Evolutionary conservation across 2,329 filamentous ascomycete species (phyloP).

Genomic region (Dothidotthia symphoricarpi): DNA sequence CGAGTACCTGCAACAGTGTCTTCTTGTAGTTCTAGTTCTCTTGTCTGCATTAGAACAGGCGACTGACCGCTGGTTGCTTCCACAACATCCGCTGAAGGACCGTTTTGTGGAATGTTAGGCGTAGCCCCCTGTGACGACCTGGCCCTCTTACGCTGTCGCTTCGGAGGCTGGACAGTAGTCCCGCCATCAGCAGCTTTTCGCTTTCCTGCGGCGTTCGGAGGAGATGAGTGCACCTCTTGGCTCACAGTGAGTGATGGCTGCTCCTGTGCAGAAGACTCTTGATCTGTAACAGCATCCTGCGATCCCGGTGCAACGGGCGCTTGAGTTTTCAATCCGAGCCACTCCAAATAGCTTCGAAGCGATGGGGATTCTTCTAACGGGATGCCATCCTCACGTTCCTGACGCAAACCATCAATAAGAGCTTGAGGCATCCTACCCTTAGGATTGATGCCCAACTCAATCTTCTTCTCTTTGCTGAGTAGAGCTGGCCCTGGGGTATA

Average conservation of each 20-base stretch:
- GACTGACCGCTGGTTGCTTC: too few species aligned
- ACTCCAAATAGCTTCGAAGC: slow-evolving; percentile 7
- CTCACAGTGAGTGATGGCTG: not conserved
- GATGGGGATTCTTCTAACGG: slow-evolving; percentile 19
- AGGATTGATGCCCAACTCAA: slow-evolving; percentile 23
- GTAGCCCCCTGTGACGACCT: slow-evolving; percentile 1
- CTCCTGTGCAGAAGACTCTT: not conserved
- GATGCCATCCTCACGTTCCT: slow-evolving; percentile 19
- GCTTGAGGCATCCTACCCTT: slow-evolving; percentile 25
- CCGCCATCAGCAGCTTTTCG: slow-evolving; percentile 1
- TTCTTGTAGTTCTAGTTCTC: too few species aligned
- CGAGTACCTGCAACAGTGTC: too few species aligned
- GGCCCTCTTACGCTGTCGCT: slow-evolving; percentile 5
- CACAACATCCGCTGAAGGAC: too few species aligned
- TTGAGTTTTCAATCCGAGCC: too few species aligned
- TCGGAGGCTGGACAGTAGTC: not conserved
- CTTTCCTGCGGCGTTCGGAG: slow-evolving; percentile 1
- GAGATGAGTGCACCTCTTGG: not conserved
- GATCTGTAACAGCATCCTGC: too few species aligned
- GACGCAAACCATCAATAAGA: slow-evolving; percentile 25
- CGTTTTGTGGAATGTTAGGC: slow-evolving; percentile 2
- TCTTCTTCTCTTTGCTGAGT: slow-evolving; percentile 27
- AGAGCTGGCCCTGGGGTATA: slow-evolving; percentile 18
- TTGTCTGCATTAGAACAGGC: too few species aligned
- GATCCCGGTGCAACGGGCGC: too few species aligned